A percentile compares a stretch with the other conserved stretches of the same genome.
These are phyloP conservation scores for Casaregolazyma suthepensis DNA, from an alignment of 1,139 yeast genomes.

Conservation along the genomic window DNA sequence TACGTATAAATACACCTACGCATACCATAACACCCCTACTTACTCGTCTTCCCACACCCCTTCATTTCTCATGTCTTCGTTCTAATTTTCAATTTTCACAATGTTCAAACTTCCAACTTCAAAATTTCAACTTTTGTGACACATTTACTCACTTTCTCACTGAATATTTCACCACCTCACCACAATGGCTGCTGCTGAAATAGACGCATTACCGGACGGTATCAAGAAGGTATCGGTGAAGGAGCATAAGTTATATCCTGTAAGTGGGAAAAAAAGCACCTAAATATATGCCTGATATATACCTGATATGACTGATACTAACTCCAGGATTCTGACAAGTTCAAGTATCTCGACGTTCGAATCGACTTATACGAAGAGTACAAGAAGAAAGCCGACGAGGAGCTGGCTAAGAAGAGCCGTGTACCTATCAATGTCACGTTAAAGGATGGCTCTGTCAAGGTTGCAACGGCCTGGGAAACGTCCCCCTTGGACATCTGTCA, in stretches of 20 bases:
- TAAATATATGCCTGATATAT: background rate
- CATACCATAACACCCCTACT: background rate
- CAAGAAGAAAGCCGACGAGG: slow-evolving; percentile 71
- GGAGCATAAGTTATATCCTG: slow-evolving; percentile 24
- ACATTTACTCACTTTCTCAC: background rate
- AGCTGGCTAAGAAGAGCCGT: slow-evolving; percentile 54
- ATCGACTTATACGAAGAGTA: slow-evolving; percentile 72
- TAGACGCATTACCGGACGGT: slow-evolving; percentile 40
- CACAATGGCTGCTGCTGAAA: slow-evolving; percentile 33
- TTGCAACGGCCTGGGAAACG: slow-evolving; percentile 84
- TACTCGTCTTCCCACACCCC: slow-evolving; percentile 2
- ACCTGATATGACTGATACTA: slow-evolving; percentile 5
- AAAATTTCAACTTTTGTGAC: background rate
- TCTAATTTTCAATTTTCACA: background rate
- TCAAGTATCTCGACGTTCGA: slow-evolving; percentile 75
- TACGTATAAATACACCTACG: background rate
- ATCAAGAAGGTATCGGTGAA: slow-evolving; percentile 48
- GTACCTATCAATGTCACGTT: slow-evolving; percentile 70
- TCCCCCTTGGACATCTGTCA: slow-evolving; percentile 82
- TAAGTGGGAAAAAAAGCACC: slow-evolving; percentile 11
- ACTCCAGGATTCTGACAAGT: slow-evolving; percentile 54
- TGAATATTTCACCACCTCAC: background rate
- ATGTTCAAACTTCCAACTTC: background rate
- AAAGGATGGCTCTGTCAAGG: slow-evolving; percentile 77
- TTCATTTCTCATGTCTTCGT: background rate